A percentile compares a stretch with the other conserved stretches of the same genome.
These are phyloP conservation scores for Cladosporium colombiae DNA, from an alignment of 2,329 filamentous ascomycete genomes.

Conservation along the genomic window DNA sequence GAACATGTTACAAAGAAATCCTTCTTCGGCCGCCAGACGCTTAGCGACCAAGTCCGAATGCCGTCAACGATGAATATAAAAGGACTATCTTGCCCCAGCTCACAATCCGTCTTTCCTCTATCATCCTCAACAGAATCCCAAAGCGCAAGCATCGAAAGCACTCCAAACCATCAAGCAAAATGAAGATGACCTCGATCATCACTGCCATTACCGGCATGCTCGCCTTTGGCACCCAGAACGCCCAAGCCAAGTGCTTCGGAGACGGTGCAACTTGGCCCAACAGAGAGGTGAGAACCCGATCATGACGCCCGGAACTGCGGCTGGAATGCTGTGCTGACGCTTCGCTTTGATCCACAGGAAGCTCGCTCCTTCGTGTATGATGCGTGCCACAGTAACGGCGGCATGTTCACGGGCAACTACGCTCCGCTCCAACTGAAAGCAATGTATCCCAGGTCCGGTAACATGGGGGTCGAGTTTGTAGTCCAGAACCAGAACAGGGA, in stretches of 20 bases:
- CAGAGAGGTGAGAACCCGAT: neutral
- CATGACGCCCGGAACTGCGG: neutral
- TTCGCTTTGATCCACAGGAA: neutral
- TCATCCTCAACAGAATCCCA: neutral
- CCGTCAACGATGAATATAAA: neutral
- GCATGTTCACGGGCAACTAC: slow-evolving; percentile 25
- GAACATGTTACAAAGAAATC: neutral
- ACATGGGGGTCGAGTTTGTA: slow-evolving; percentile 20
- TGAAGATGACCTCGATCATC: neutral
- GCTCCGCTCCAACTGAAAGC: slow-evolving; percentile 22
- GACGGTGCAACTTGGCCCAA: slow-evolving; percentile 20
- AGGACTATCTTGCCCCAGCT: neutral
- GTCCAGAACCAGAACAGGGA: slow-evolving; percentile 23
- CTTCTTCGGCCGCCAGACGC: neutral
- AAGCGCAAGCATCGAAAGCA: neutral
- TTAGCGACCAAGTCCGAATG: neutral
- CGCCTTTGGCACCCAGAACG: neutral
- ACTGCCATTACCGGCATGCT: neutral
- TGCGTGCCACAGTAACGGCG: slow-evolving; percentile 22
- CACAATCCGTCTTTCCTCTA: neutral
- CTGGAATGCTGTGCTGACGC: neutral
- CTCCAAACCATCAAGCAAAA: neutral
- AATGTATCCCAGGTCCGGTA: slow-evolving; percentile 23
- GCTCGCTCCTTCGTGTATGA: slow-evolving; percentile 19
- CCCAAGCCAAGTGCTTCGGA: slow-evolving; percentile 18